phyloP scores from a whole-genome alignment of 176 grass and related monocot genomes.

The Calamus simplicifolius region DNA sequence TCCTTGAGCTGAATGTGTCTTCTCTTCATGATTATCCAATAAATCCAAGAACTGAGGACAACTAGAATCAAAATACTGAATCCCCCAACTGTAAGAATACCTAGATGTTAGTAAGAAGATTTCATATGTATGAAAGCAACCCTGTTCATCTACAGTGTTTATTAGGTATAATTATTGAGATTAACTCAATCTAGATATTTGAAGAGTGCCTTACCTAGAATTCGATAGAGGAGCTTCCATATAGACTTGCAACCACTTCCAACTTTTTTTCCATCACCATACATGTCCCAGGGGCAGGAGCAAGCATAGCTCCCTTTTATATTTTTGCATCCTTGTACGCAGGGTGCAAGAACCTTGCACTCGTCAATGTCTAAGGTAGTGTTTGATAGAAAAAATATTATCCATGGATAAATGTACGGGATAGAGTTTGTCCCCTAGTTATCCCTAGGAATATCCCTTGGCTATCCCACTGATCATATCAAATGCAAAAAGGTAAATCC shows the following conservation, averaged over 20 bases:
- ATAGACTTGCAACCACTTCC: slow-evolving; percentile 10
- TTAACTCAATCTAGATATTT: too few species aligned
- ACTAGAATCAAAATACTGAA: not conserved
- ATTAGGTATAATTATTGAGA: too few species aligned
- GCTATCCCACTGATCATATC: too few species aligned
- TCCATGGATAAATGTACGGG: too few species aligned
- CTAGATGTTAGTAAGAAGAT: too few species aligned
- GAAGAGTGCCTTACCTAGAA: not conserved
- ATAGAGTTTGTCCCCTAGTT: too few species aligned
- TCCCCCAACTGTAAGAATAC: not conserved
- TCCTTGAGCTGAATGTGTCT: not conserved
- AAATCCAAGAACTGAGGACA: not conserved
- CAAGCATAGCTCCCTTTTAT: not conserved
- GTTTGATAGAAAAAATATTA: too few species aligned
- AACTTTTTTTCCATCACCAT: not conserved
- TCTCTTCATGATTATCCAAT: not conserved
- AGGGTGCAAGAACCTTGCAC: not conserved
- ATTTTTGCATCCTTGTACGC: not conserved
- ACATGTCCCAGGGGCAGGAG: slow-evolving; percentile 11
- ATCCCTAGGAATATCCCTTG: too few species aligned
- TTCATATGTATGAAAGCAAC: too few species aligned
- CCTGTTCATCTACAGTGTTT: too few species aligned
- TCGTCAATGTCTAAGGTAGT: slow-evolving; percentile 12
- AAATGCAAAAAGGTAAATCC: too few species aligned
- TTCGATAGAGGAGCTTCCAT: not conserved